phyloP scores from a whole-genome alignment of 2,329 filamentous ascomycete genomes.

The Penicillium vulpinum region DNA sequence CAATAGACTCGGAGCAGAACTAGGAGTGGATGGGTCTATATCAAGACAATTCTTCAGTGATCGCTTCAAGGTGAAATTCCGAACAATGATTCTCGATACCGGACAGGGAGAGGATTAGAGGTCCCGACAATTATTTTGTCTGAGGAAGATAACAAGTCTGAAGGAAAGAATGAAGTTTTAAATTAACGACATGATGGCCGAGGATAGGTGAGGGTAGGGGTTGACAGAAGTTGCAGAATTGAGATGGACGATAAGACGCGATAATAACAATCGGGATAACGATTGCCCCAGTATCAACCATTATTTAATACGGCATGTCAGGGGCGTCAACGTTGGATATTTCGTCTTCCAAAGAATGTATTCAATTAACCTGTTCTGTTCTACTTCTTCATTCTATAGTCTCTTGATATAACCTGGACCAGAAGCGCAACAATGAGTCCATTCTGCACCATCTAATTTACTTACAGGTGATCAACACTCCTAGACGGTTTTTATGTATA shows the following conservation, averaged over 20 bases:
- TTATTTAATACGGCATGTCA: conserved; percentile 1
- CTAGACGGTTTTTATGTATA: background rate
- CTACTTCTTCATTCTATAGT: background rate
- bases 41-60: background rate
- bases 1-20: background rate
- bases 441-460: background rate
- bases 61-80: background rate
- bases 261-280: conserved; percentile 15
- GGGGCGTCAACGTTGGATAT: background rate
- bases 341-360: background rate
- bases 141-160: background rate
- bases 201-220: conserved; percentile 9
- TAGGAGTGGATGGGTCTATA: background rate
- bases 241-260: conserved; percentile 9
- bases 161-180: background rate
- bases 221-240: conserved; percentile 11
- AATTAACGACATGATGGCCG: conserved; percentile 6
- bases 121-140: background rate
- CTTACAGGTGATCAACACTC: background rate
- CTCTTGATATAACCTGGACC: background rate
- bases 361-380: background rate
- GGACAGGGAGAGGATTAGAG: background rate
- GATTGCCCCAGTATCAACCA: conserved; percentile 8
- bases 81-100: background rate
- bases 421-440: background rate